Conservation (phyloP, 2,329 filamentous ascomycete genomes). For the Ophiostoma pallidulum region DNA sequence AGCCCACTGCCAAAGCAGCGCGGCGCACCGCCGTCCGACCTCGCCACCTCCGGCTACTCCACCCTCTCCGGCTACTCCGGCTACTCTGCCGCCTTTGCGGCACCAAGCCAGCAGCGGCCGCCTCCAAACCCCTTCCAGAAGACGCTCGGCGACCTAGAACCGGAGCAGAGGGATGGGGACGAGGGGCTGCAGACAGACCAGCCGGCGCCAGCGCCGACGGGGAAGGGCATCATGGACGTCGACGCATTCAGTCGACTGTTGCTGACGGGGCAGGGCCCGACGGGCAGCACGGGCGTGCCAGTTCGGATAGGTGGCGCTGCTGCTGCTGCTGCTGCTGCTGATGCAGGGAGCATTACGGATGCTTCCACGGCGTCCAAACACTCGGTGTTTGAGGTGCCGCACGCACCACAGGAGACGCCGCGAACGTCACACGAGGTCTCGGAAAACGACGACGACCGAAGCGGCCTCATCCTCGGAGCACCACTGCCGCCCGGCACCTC, state of each 20-base stretch:
- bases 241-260: constrained; percentile 68
- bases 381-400: constrained; percentile 42
- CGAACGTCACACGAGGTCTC: constrained; percentile 50
- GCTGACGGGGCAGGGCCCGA: constrained; percentile 57
- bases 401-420: constrained; percentile 36
- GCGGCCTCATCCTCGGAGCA: constrained; percentile 21
- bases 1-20: constrained; percentile 10
- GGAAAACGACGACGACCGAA: constrained; percentile 39
- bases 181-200: constrained; percentile 14
- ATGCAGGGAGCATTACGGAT: constrained; percentile 46
- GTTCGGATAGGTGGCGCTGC: constrained; percentile 18
- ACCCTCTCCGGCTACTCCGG: background rate
- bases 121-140: constrained; percentile 48
- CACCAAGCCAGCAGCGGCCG: constrained; percentile 18
- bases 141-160: constrained; percentile 42
- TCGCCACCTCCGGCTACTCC: background rate
- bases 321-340: constrained; percentile 27
- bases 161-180: constrained; percentile 18
- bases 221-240: constrained; percentile 55
- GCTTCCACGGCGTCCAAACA: constrained; percentile 49
- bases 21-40: background rate
- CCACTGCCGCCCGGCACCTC: background rate
- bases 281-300: constrained; percentile 19
- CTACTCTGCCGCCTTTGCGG: constrained; percentile 17
- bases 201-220: constrained; percentile 22